Conservation (phyloP, 495 filamentous ascomycete genomes). For the Neurospora sp. region DNA sequence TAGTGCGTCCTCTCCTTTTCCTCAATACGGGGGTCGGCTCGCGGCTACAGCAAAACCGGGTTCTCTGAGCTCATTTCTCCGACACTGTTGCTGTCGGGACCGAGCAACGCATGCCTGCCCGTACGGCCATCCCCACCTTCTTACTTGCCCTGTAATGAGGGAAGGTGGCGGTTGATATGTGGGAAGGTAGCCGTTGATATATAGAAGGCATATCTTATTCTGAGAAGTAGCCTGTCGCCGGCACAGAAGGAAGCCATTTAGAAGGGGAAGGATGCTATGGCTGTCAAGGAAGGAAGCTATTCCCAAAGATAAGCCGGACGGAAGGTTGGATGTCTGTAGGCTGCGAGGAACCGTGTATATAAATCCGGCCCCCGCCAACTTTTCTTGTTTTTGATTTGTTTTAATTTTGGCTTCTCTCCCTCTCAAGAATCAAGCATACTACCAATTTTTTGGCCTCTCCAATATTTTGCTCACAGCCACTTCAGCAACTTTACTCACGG, state of each 20-base stretch:
- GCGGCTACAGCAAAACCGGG: background rate
- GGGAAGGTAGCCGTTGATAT: background rate
- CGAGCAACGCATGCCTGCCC: background rate
- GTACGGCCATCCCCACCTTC: background rate
- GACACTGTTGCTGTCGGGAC: background rate
- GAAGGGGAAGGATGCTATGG: background rate
- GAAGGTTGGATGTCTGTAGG: background rate
- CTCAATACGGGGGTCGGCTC: background rate
- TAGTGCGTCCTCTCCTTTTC: background rate
- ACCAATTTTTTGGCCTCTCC: background rate
- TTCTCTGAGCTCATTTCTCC: background rate
- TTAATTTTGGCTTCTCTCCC: background rate
- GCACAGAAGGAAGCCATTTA: no score
- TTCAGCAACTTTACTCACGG: background rate
- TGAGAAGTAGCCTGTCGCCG: background rate
- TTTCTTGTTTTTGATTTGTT: background rate
- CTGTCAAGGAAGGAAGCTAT: background rate
- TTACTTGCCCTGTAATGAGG: background rate
- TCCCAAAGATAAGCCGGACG: background rate
- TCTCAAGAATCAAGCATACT: background rate
- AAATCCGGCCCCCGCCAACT: background rate
- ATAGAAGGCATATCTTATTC: background rate
- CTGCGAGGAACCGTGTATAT: background rate
- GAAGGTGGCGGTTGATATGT: background rate
- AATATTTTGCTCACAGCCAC: background rate